Base-by-base conservation (phyloP, 1,284 basidiomycete species). In the Ceratobasidium sp. region DNA sequence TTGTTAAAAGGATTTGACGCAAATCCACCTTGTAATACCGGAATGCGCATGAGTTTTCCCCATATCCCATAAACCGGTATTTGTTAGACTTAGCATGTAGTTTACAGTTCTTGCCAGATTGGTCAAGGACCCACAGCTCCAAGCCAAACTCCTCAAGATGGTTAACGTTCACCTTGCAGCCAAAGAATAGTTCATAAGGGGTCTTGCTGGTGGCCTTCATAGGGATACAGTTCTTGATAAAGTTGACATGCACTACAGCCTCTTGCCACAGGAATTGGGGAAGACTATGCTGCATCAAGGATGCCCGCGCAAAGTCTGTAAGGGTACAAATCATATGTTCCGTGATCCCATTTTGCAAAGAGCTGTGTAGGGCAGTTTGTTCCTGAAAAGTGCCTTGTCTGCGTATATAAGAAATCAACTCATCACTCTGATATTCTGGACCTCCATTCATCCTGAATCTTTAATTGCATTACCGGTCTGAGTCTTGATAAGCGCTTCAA, bases 241-340 rank as follows among this genome's bases (percentile, higher is more conserved):
- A 44, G 20, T 6, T 12, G 4, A 18, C 23, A n/a, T 70, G 57
- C 18, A 52, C 3, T 4, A 44, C 41, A 18, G 54, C 77, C 38
- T 78, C 77, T 18, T 60, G 69, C 77, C 77, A 78, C 23, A 64
- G n/a, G 23, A 14, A 57, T 14, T 10, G 30, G 8, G 14, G 38
- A n/a, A 41, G n/a, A 16, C 35, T 6, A 7, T n/a, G 10, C 7
- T 23, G 20, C 20, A 50, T 20, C 5, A 78, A 3, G 44, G 44
- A 14, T 3, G 57, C 27, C 12, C 59, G 16, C 16, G 78, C 35
- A 3, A 59, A 60, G 1, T 78, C 74, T 41, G 68, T 55, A 16
- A 78, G 76, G 1, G 77, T 77, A 1, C 81, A 67, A 60, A 83
- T 84, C 41, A 80, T 38, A 1, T 82, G 79, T 70, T 85, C 83